A percentile compares a stretch with the other conserved stretches of the same genome.
These are phyloP conservation scores for Copromyces sp. DNA, from an alignment of 495 filamentous ascomycete genomes.

Conservation along the genomic window DNA sequence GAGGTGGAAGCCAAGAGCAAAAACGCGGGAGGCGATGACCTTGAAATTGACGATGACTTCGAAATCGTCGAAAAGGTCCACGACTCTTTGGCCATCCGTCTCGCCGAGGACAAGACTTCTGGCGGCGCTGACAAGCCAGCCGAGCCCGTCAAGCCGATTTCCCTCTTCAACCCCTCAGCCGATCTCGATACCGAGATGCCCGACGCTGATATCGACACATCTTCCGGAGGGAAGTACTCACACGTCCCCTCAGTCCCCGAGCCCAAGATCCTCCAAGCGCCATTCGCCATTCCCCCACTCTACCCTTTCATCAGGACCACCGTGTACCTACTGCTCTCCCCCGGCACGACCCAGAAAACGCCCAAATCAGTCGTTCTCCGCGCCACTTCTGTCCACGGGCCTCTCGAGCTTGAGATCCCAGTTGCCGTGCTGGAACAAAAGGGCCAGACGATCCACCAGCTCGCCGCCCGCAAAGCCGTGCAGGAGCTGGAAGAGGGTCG, in stretches of 20 bases:
- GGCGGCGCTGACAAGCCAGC: background rate
- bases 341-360: conserved; percentile 30
- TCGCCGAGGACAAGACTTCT: conserved; percentile 6
- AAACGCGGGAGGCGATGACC: background rate
- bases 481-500: conserved; percentile 58
- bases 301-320: conserved; percentile 53
- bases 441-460: conserved; percentile 54
- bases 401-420: conserved; percentile 52
- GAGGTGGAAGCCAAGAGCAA: background rate
- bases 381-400: conserved; percentile 42
- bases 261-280: conserved; percentile 52
- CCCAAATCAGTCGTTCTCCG: conserved; percentile 48
- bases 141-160: conserved; percentile 35
- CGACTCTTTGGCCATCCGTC: conserved; percentile 28
- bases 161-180: conserved; percentile 43
- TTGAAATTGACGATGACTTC: conserved; percentile 37
- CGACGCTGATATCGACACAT: conserved; percentile 15
- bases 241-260: conserved; percentile 38
- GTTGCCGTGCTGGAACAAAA: conserved; percentile 36
- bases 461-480: conserved; percentile 57
- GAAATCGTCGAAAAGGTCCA: conserved; percentile 47
- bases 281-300: conserved; percentile 49
- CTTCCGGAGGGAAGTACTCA: conserved; percentile 27
- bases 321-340: conserved; percentile 52
- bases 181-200: conserved; percentile 29